Evolutionary conservation across 257 asterid genomes (phyloP).

Genomic region (Plantago elongata): DNA sequence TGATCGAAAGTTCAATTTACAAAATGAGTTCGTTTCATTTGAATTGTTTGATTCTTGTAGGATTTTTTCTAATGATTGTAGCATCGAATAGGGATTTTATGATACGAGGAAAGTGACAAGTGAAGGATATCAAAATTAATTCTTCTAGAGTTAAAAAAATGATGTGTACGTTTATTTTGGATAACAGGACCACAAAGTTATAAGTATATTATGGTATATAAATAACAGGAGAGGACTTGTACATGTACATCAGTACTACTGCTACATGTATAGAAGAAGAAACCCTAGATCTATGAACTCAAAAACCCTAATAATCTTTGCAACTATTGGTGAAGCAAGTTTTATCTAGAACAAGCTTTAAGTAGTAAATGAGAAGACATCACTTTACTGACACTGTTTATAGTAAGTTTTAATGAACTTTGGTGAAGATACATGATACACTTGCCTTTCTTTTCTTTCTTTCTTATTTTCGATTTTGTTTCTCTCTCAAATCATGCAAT

Average conservation of each 20-base stretch:
- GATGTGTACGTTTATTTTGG: conserved; percentile 3
- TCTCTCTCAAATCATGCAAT: conserved; percentile 44
- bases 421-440: background rate
- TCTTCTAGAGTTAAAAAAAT: background rate
- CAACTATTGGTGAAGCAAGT: conserved; percentile 16
- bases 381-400: background rate
- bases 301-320: conserved; percentile 34
- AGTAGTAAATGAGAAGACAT: background rate
- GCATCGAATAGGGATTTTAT: too few relatives aligned
- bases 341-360: background rate
- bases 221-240: background rate
- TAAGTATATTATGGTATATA: background rate
- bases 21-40: background rate
- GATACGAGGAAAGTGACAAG: conserved; percentile 8
- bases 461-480: background rate
- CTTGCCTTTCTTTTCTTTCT: too few relatives aligned
- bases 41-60: background rate
- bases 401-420: background rate
- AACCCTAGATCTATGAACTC: conserved; percentile 39
- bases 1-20: too few relatives aligned
- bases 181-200: conserved; percentile 23
- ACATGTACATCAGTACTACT: too few relatives aligned
- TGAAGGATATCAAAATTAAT: background rate
- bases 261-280: conserved; percentile 10
- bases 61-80: background rate